phyloP scores from a whole-genome alignment of 2,329 filamentous ascomycete species.

The Teratosphaeria gauchensis region DNA sequence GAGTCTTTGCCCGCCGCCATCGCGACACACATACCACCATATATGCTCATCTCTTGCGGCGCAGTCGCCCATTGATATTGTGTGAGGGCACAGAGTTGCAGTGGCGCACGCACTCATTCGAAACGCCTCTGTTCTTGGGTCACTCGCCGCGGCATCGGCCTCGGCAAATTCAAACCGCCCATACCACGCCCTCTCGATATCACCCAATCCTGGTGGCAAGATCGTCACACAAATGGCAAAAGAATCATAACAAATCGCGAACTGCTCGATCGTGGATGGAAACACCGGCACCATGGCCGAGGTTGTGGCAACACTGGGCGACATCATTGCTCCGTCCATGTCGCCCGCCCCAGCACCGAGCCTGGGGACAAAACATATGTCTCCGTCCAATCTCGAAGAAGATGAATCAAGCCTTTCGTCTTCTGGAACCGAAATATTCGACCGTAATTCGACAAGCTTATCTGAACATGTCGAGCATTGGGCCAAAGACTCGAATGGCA shows the following conservation, averaged over 20 bases:
- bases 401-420: slow-evolving; percentile 25
- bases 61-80: neutral
- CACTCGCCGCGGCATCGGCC: neutral
- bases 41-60: neutral
- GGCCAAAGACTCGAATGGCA: slow-evolving; percentile 19
- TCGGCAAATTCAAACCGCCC: neutral
- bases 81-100: neutral
- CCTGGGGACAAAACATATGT: neutral
- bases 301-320: neutral
- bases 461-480: slow-evolving; percentile 12
- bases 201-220: neutral
- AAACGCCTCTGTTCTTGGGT: neutral
- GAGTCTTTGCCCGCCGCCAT: neutral
- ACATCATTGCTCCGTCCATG: slow-evolving; percentile 2
- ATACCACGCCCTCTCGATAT: neutral
- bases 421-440: slow-evolving; percentile 21
- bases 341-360: neutral
- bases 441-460: slow-evolving; percentile 11
- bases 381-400: slow-evolving; percentile 9
- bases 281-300: neutral
- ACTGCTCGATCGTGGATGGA: neutral
- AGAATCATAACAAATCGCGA: neutral
- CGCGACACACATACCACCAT: neutral
- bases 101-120: neutral
- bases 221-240: neutral